Conservation (phyloP, 176 grass and related monocot species). For the Phoenix dactylifera region DNA sequence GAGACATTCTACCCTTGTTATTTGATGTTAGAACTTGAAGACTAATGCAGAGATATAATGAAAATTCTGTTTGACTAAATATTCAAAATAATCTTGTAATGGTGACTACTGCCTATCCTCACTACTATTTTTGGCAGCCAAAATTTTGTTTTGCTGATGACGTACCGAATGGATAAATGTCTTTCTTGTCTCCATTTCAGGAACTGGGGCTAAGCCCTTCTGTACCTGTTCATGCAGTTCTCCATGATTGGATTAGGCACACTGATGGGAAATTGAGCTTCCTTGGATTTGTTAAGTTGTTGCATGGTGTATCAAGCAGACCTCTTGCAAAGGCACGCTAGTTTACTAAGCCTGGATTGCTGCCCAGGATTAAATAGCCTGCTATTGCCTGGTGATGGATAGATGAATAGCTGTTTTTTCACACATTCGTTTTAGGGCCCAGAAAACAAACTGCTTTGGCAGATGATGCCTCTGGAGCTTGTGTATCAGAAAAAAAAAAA, state of each 20-base stretch:
- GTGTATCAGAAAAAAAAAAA: too few relatives aligned
- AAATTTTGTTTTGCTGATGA: too few relatives aligned
- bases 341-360: constrained; percentile 12
- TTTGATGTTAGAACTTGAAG: too few relatives aligned
- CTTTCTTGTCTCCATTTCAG: constrained; percentile 23
- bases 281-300: constrained; percentile 75
- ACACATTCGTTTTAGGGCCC: too few relatives aligned
- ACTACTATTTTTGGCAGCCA: too few relatives aligned
- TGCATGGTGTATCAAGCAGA: constrained; percentile 70
- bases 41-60: too few relatives aligned
- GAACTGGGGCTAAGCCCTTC: constrained; percentile 61
- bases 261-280: constrained; percentile 75
- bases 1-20: too few relatives aligned
- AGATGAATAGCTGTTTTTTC: not conserved
- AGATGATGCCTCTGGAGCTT: too few relatives aligned
- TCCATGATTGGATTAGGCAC: constrained; percentile 83
- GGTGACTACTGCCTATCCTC: too few relatives aligned
- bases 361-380: not conserved
- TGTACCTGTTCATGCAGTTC: constrained; percentile 57
- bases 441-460: too few relatives aligned
- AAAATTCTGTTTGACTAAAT: too few relatives aligned
- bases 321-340: constrained; percentile 56
- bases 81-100: too few relatives aligned
- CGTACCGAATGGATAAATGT: not conserved
- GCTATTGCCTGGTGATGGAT: not conserved